phyloP scores from a whole-genome alignment of 2,329 filamentous ascomycete genomes.

The Pseudogymnoascus sp. region DNA sequence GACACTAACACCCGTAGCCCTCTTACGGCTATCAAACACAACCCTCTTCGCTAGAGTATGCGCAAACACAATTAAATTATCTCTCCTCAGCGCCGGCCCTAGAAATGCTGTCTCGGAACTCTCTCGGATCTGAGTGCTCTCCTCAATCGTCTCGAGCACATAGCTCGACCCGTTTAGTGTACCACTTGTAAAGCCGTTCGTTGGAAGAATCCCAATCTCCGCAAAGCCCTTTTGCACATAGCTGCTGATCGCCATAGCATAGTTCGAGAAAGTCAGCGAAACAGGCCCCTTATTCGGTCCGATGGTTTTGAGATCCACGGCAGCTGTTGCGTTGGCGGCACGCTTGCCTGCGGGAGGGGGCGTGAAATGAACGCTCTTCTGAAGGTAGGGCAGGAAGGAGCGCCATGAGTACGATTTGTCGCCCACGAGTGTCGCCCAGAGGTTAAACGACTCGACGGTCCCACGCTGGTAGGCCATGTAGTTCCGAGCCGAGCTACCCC shows the following conservation, averaged over 20 bases:
- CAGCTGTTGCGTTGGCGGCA: conserved; percentile 12
- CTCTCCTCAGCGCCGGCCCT: conserved; percentile 10
- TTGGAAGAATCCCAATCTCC: conserved; percentile 15
- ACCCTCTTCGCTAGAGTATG: conserved; percentile 17
- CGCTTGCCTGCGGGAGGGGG: conserved; percentile 20
- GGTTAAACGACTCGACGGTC: conserved; percentile 31
- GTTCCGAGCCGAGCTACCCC: conserved; percentile 27
- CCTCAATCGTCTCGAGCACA: conserved; percentile 15
- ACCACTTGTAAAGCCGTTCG: conserved; percentile 20
- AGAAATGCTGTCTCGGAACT: conserved; percentile 17
- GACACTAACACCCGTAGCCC: conserved; percentile 13
- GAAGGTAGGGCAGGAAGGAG: conserved; percentile 32
- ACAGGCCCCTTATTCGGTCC: background rate
- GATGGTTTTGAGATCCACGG: background rate
- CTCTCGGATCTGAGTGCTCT: conserved; percentile 14
- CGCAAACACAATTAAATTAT: conserved; percentile 16
- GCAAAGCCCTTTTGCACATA: conserved; percentile 16
- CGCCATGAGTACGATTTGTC: conserved; percentile 36
- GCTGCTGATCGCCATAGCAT: conserved; percentile 17
- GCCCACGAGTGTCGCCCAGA: conserved; percentile 32
- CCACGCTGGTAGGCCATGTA: conserved; percentile 31
- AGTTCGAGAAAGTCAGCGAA: conserved; percentile 13
- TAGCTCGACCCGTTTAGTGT: conserved; percentile 11
- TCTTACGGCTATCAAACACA: conserved; percentile 16
- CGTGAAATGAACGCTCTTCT: conserved; percentile 31